Percentiles rank a stretch among this genome's conserved stretches.
These are phyloP conservation scores for Penicillium sclerotiorum DNA, from an alignment of 2,329 filamentous ascomycete species.

Conservation along the genomic window DNA sequence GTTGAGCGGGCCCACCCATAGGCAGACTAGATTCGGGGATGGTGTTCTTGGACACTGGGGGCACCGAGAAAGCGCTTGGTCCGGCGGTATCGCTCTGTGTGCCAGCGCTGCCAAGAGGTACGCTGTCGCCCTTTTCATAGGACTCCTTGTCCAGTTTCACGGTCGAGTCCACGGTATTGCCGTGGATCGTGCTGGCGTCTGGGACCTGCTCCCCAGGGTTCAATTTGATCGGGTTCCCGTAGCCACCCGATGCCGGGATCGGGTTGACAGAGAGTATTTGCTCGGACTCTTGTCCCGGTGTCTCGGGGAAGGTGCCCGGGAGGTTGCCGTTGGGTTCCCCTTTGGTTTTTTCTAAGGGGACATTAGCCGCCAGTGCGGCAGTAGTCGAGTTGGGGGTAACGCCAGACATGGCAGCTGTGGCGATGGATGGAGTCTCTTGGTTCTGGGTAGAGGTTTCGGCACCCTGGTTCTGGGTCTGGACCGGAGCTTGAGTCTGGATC, in stretches of 20 bases:
- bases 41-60: slow-evolving; percentile 62
- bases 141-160: slow-evolving; percentile 75
- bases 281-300: slow-evolving; percentile 59
- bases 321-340: slow-evolving; percentile 52
- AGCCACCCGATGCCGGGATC: slow-evolving; percentile 59
- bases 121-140: slow-evolving; percentile 73
- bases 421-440: slow-evolving; percentile 7
- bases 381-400: slow-evolving; percentile 72
- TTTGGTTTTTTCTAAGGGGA: slow-evolving; percentile 62
- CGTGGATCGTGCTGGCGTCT: slow-evolving; percentile 62
- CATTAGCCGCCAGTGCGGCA: slow-evolving; percentile 57
- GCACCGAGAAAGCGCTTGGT: slow-evolving; percentile 52
- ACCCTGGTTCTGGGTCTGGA: slow-evolving; percentile 10
- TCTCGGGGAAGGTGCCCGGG: slow-evolving; percentile 73
- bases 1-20: slow-evolving; percentile 53
- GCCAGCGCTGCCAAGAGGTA: slow-evolving; percentile 48
- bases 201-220: slow-evolving; percentile 81
- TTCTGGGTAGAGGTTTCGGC: slow-evolving; percentile 6
- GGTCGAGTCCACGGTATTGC: slow-evolving; percentile 70
- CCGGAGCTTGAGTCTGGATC: slow-evolving; percentile 49
- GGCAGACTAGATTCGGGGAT: slow-evolving; percentile 84
- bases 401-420: slow-evolving; percentile 54
- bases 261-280: slow-evolving; percentile 54
- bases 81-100: slow-evolving; percentile 40
- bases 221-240: slow-evolving; percentile 78